Conservation (phyloP, 1,284 basidiomycete genomes). For the Meira nashicola region DNA sequence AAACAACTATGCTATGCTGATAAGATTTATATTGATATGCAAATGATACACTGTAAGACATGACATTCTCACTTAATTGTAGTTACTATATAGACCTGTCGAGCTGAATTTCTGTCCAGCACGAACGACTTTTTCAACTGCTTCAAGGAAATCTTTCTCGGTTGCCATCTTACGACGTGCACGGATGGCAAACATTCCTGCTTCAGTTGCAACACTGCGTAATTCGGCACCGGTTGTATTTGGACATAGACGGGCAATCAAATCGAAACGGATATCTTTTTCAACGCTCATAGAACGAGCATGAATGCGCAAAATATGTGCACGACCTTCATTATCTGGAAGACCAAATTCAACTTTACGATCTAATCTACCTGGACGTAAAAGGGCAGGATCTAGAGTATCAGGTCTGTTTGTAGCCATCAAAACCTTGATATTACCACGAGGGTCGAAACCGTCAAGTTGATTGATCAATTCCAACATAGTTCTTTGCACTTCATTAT, state of each 20-base stretch:
- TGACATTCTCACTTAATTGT: conserved; percentile 10
- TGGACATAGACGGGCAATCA: conserved; percentile 93
- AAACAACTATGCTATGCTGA: neutral
- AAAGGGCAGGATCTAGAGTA: conserved; percentile 91
- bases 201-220: conserved; percentile 93
- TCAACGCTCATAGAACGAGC: conserved; percentile 95
- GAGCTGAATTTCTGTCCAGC: conserved; percentile 93
- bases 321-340: conserved; percentile 91
- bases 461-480: conserved; percentile 99
- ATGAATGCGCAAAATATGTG: conserved; percentile 94
- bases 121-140: conserved; percentile 95
- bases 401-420: conserved; percentile 99
- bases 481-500: conserved; percentile 99
- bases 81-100: conserved; percentile 45
- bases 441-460: conserved; percentile 93
- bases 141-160: conserved; percentile 94
- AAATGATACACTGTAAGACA: neutral
- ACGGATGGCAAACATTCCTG: conserved; percentile 99
- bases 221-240: conserved; percentile 97
- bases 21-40: conserved; percentile 7
- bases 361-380: conserved; percentile 93
- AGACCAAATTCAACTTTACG: conserved; percentile 91
- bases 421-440: conserved; percentile 98
- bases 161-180: conserved; percentile 93
- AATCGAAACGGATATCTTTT: conserved; percentile 91